These are phyloP conservation scores for Backusella psychrophila DNA, from an alignment of 192 early-diverging fungal species.

Conservation along the genomic window DNA sequence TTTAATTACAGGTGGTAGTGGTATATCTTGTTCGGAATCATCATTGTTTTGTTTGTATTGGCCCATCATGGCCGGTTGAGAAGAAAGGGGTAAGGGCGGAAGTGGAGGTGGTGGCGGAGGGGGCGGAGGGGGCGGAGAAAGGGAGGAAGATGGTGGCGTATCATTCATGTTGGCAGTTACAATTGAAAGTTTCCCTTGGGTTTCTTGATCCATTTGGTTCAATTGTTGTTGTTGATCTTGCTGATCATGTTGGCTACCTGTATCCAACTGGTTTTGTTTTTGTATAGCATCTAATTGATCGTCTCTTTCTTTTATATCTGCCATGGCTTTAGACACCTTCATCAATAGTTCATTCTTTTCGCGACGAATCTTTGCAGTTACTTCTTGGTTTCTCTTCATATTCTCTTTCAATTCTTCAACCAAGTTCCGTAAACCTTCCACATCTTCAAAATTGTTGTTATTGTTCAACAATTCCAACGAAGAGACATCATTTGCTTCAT, in stretches of 20 bases:
- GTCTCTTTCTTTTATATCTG: conserved; percentile 24
- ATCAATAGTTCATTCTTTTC: conserved; percentile 37
- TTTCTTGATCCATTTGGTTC: not conserved
- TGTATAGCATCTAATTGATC: conserved; percentile 4
- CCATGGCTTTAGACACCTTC: conserved; percentile 28
- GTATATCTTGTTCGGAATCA: not conserved
- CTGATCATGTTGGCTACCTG: not conserved
- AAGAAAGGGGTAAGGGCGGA: conserved; percentile 20
- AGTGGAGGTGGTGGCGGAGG: conserved; percentile 24
- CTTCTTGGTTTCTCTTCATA: conserved; percentile 19
- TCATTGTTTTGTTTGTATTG: not conserved
- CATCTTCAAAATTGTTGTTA: conserved; percentile 23
- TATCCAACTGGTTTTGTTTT: not conserved
- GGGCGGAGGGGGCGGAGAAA: conserved; percentile 22
- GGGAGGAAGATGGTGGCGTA: conserved; percentile 11
- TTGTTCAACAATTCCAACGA: not conserved
- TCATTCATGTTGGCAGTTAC: not conserved
- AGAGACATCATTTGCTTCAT: not conserved
- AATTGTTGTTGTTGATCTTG: too few relatives aligned
- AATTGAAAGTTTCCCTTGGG: not conserved
- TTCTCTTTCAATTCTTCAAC: conserved; percentile 27
- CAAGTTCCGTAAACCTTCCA: conserved; percentile 27
- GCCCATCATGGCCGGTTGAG: not conserved
- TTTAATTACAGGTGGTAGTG: not conserved
- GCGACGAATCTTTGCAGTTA: conserved; percentile 26